phyloP scores from a whole-genome alignment of 163 green algal species.

The Scenedesmus sp. region DNA sequence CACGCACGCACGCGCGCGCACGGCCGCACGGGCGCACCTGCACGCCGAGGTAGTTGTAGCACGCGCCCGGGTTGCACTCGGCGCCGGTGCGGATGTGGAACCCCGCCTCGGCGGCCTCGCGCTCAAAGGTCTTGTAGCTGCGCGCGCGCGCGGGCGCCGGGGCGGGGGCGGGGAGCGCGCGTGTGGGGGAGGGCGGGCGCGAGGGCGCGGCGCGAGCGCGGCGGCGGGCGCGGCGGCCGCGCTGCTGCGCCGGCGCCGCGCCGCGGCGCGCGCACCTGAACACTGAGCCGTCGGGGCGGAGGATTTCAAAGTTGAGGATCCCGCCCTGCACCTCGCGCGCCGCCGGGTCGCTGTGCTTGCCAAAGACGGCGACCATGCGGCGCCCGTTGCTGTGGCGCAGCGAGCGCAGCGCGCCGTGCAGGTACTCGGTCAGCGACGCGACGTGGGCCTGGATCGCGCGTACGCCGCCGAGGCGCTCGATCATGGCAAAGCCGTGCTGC shows the following conservation, averaged over 20 bases:
- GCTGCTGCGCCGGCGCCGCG: no score
- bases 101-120: conserved; percentile 64
- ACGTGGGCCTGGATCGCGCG: conserved; percentile 65
- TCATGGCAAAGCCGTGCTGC: conserved; percentile 67
- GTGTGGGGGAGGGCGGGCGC: not conserved
- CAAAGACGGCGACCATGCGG: conserved; percentile 74
- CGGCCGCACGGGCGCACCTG: conserved; percentile 20
- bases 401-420: conserved; percentile 53
- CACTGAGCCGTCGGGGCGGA: conserved; percentile 56
- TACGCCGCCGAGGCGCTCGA: conserved; percentile 70
- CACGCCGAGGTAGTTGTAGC: conserved; percentile 74
- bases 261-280: conserved; percentile 12
- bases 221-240: no score
- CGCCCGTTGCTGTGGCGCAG: conserved; percentile 75
- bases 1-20: not conserved
- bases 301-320: conserved; percentile 85
- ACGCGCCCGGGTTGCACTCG: conserved; percentile 83
- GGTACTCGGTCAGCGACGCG: conserved; percentile 59
- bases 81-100: conserved; percentile 74
- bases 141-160: no score
- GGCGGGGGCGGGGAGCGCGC: no score
- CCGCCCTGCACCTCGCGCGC: conserved; percentile 63
- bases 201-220: no score
- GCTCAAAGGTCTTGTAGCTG: conserved; percentile 72
- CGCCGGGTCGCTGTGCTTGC: conserved; percentile 64